These are phyloP conservation scores for Floccularia luteovirens DNA, from an alignment of 768 basidiomycete species.

Conservation along the genomic window DNA sequence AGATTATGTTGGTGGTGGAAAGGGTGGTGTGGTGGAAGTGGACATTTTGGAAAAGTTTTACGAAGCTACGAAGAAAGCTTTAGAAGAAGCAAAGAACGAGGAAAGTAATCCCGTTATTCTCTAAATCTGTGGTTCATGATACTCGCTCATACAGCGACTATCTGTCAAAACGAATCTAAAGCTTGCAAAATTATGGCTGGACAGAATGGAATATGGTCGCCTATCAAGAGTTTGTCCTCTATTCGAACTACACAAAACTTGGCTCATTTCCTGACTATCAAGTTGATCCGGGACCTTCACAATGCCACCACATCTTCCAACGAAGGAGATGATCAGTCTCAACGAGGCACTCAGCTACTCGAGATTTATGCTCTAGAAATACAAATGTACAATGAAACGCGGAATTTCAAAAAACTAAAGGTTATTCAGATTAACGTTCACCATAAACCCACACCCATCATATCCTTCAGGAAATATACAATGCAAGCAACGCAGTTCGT, in stretches of 20 bases:
- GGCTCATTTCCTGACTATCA: neutral
- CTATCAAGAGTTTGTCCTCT: slow-evolving; percentile 58
- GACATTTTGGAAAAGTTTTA: slow-evolving; percentile 93
- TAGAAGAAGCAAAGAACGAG: slow-evolving; percentile 95
- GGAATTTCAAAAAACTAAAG: slow-evolving; percentile 95
- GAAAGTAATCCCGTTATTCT: slow-evolving; percentile 29
- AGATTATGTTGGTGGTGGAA: slow-evolving; percentile 93
- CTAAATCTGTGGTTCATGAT: slow-evolving; percentile 1
- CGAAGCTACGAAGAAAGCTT: slow-evolving; percentile 81
- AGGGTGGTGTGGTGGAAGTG: slow-evolving; percentile 71
- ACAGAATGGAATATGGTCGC: slow-evolving; percentile 84
- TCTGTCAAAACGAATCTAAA: slow-evolving; percentile 96
- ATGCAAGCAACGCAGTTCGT: slow-evolving; percentile 85
- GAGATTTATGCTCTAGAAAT: slow-evolving; percentile 99
- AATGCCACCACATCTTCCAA: slow-evolving; percentile 49
- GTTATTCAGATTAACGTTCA: slow-evolving; percentile 24
- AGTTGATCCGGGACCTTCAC: slow-evolving; percentile 79
- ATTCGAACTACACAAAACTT: neutral
- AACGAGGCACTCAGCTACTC: slow-evolving; percentile 87
- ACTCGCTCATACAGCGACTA: slow-evolving; percentile 50
- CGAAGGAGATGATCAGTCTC: slow-evolving; percentile 79
- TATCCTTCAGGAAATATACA: slow-evolving; percentile 84
- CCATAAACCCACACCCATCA: neutral
- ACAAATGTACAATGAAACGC: slow-evolving; percentile 97
- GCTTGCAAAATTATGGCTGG: slow-evolving; percentile 95